Conservation (phyloP, 1,139 yeast species). For the Pichia sp. region DNA sequence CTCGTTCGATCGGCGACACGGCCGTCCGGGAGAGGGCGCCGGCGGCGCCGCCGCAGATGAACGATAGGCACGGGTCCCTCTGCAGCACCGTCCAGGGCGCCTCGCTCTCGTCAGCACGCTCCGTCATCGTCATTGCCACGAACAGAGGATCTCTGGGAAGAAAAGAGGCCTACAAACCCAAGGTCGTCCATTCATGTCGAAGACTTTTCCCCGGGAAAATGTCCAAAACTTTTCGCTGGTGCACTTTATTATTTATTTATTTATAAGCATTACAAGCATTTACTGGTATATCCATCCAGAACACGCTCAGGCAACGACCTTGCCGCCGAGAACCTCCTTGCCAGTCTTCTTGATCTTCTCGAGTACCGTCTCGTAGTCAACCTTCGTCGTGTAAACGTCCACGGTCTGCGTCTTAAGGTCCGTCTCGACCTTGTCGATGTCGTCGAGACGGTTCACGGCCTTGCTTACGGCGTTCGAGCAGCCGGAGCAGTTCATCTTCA, state of each 20-base stretch:
- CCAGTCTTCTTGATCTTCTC: constrained; percentile 87
- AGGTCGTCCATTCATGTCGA: not conserved
- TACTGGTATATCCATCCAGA: too few species aligned
- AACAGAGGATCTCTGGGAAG: too few species aligned
- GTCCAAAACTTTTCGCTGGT: not conserved
- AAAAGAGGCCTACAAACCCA: too few species aligned
- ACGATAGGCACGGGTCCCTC: constrained; percentile 39
- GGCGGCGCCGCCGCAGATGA: constrained; percentile 75
- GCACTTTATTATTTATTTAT: not conserved
- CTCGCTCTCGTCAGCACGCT: not conserved
- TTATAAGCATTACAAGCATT: too few species aligned
- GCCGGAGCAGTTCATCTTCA: constrained; percentile 78
- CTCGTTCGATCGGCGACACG: constrained; percentile 92
- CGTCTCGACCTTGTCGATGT: constrained; percentile 67
- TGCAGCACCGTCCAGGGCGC: constrained; percentile 12
- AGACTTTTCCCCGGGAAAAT: not conserved
- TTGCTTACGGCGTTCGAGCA: constrained; percentile 86
- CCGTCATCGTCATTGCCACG: not conserved
- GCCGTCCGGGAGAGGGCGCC: constrained; percentile 92
- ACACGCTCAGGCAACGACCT: constrained; percentile 31
- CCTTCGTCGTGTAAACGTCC: constrained; percentile 57
- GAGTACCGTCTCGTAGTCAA: constrained; percentile 64
- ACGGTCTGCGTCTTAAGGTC: constrained; percentile 81
- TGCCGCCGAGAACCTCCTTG: constrained; percentile 70
- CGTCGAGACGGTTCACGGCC: constrained; percentile 68